Evolutionary conservation across 176 grass and related monocot species (phyloP).

Genomic region (Phoenix dactylifera): DNA sequence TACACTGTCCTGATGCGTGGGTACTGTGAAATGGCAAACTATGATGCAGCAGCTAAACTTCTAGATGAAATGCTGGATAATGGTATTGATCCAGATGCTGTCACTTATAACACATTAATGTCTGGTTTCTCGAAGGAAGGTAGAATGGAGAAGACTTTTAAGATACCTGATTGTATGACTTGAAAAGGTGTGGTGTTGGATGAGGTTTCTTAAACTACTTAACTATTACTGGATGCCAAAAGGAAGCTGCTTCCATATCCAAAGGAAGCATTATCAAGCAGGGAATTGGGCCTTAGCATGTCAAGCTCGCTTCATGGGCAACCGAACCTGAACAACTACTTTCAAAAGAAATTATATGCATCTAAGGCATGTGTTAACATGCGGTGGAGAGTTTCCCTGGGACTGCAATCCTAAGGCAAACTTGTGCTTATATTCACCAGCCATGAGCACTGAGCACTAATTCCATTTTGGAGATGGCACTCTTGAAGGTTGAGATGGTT

Average conservation of each 20-base stretch:
- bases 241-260: constrained; percentile 32
- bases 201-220: constrained; percentile 36
- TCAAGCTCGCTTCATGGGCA: constrained; percentile 1
- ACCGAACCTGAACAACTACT: background rate
- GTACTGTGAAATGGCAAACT: constrained; percentile 61
- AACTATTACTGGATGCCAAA: constrained; percentile 36
- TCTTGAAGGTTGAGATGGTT: too few species aligned
- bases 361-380: too few species aligned
- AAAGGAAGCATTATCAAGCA: constrained; percentile 35
- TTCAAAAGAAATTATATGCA: too few species aligned
- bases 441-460: too few species aligned
- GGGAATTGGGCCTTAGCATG: constrained; percentile 19
- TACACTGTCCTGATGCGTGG: constrained; percentile 77
- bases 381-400: too few species aligned
- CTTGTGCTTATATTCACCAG: too few species aligned
- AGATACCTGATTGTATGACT: constrained; percentile 32
- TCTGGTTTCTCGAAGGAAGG: constrained; percentile 39
- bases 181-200: constrained; percentile 31
- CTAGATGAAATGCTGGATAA: constrained; percentile 62
- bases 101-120: constrained; percentile 59
- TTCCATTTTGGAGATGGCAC: too few species aligned
- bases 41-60: constrained; percentile 51
- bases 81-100: constrained; percentile 56
- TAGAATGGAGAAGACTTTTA: constrained; percentile 35
- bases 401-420: too few species aligned